These are phyloP conservation scores for Debaryomycetaceae sp. DNA, from an alignment of 1,139 yeast genomes.

Conservation along the genomic window DNA sequence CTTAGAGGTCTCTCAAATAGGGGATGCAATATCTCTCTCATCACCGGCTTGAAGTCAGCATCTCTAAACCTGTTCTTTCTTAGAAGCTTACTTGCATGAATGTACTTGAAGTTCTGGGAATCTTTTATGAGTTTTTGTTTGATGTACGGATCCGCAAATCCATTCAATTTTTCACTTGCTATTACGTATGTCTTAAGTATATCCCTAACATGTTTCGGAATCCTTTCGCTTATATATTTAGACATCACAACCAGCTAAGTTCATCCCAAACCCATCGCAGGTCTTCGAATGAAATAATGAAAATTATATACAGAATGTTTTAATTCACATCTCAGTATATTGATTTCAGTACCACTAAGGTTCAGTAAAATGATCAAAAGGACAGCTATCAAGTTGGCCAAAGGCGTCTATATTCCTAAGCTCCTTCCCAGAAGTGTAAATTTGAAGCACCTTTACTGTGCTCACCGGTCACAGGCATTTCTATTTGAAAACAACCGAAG, in stretches of 20 bases:
- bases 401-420: too few relatives aligned
- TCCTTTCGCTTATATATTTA: constrained; percentile 7
- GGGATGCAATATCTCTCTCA: constrained; percentile 14
- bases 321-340: too few relatives aligned
- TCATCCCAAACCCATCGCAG: too few relatives aligned
- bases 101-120: constrained; percentile 16
- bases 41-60: constrained; percentile 22
- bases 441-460: too few relatives aligned
- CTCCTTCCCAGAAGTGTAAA: too few relatives aligned
- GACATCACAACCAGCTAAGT: constrained; percentile 7
- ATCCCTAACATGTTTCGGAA: constrained; percentile 9
- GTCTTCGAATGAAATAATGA: background rate
- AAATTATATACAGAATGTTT: background rate
- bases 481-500: background rate
- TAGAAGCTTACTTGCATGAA: constrained; percentile 18
- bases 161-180: constrained; percentile 7
- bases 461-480: too few relatives aligned
- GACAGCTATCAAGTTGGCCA: too few relatives aligned
- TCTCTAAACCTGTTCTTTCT: constrained; percentile 11
- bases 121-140: constrained; percentile 14
- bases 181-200: constrained; percentile 10
- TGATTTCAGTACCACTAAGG: too few relatives aligned
- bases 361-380: too few relatives aligned
- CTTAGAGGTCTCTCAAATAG: constrained; percentile 16
- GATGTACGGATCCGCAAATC: constrained; percentile 10